Evolutionary conservation across 192 early-diverging fungal genomes (phyloP), one percentile per base, ranked within the genome.

Genomic region (Cladochytrium replicatum): DNA sequence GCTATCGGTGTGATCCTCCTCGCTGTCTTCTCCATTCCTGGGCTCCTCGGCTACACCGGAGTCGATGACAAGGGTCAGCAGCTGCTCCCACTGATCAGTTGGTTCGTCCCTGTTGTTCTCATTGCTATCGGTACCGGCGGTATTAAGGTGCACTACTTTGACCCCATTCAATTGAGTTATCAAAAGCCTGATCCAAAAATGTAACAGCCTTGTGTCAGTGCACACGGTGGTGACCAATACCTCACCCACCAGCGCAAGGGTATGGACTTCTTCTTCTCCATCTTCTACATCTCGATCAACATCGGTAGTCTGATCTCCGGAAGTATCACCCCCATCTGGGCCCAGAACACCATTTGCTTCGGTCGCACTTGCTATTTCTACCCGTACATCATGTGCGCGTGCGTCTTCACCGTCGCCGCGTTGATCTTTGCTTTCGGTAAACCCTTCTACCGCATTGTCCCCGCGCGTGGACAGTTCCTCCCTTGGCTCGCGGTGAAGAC

Each of bases 81-180:
- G n/a, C n/a, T n/a, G 51, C 57, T 38, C 49, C 60, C 64, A 30
- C 60, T 42, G 58, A 61, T 43, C 48, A 72, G 32, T 48, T 69
- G 43, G 41, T 81, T 82, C 37, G 63, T 66, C 41, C 27, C 76
- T 37, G 27, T 49, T 25, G n/a, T n/a, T n/a, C n/a, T n/a, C n/a
- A n/a, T n/a, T n/a, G n/a, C n/a, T n/a, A n/a, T n/a, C n/a, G 78
- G 78, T 39, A 71, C 74, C 44, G 80, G 77, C 54, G 77, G 74
- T 55, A 80, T 82, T 59, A 83, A 81, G n/a, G n/a, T n/a, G n/a
- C n/a, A n/a, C n/a, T n/a, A n/a, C n/a, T n/a, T n/a, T n/a, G n/a
- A n/a, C n/a, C n/a, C n/a, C n/a, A n/a, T n/a, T n/a, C n/a, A n/a
- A n/a, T n/a, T n/a, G n/a, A n/a, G n/a, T n/a, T n/a, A n/a, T n/a